These are phyloP conservation scores for Tulasnella sp. DNA, from an alignment of 768 basidiomycete genomes.

Conservation along the genomic window DNA sequence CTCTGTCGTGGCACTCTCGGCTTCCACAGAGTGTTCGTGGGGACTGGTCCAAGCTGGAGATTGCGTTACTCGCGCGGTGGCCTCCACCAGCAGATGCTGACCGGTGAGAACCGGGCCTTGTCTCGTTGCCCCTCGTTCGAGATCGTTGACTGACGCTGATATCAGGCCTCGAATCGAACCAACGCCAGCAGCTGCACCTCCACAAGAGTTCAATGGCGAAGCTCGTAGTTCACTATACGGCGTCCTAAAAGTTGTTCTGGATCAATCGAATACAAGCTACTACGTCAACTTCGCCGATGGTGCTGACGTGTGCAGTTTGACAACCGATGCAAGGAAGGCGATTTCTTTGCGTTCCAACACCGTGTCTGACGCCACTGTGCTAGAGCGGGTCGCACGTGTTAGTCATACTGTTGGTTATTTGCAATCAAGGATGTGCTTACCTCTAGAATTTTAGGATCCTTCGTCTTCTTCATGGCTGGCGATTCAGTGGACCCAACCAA, in stretches of 20 bases:
- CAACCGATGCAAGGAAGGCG: background rate
- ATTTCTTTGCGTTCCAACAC: no score
- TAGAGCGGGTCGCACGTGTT: no score
- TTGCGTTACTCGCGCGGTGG: background rate
- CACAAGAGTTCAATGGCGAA: background rate
- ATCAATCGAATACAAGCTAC: background rate
- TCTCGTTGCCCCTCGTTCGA: background rate
- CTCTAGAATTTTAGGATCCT: no score
- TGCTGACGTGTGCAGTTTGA: background rate
- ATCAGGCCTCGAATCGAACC: background rate
- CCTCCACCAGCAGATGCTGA: background rate
- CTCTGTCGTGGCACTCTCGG: background rate
- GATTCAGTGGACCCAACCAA: no score
- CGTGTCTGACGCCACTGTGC: no score
- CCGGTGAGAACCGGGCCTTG: background rate
- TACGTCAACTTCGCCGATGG: background rate
- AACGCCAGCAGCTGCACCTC: background rate
- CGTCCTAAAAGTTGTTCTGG: background rate
- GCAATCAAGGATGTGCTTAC: no score
- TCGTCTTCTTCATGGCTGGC: no score
- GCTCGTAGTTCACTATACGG: background rate
- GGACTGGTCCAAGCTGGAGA: background rate
- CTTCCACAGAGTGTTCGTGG: background rate
- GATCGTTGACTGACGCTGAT: background rate
- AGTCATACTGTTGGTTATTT: no score